These are phyloP conservation scores for Podospora didyma DNA, from an alignment of 495 filamentous ascomycete genomes.

Conservation along the genomic window DNA sequence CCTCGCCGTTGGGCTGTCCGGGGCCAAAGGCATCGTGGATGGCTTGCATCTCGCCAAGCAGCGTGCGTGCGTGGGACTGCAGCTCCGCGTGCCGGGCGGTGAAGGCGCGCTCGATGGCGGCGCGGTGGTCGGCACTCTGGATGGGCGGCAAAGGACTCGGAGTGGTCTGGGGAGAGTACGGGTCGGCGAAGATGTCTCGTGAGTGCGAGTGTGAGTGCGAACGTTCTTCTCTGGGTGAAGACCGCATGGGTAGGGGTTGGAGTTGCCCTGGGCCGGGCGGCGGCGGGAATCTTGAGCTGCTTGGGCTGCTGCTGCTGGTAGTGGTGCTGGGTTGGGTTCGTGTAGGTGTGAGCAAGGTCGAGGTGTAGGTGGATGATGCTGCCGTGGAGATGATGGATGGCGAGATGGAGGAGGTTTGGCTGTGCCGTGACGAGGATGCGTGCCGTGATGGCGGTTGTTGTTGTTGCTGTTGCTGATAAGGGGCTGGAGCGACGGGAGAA, in stretches of 20 bases:
- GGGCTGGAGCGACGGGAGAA: neutral
- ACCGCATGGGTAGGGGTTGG: too few species aligned
- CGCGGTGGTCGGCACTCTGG: neutral
- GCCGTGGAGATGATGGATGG: neutral
- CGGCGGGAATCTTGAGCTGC: too few species aligned
- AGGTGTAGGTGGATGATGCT: neutral
- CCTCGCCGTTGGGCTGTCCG: neutral
- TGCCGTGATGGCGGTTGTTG: neutral
- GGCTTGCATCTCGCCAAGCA: neutral
- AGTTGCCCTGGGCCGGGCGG: too few species aligned
- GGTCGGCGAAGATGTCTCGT: neutral
- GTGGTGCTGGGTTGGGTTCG: too few species aligned
- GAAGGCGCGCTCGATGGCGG: neutral
- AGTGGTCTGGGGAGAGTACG: neutral
- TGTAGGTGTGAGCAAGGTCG: neutral
- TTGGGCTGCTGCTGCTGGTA: too few species aligned
- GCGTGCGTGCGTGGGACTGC: neutral
- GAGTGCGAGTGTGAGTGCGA: too few species aligned
- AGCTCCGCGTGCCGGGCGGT: neutral
- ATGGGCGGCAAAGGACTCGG: neutral
- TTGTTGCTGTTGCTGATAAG: neutral
- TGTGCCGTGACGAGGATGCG: neutral
- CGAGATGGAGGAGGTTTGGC: neutral
- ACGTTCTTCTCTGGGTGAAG: too few species aligned
- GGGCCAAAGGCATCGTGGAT: neutral